Evolutionary conservation across 2,329 filamentous ascomycete species (phyloP).

Genomic region (Orbilia ellipsospora): DNA sequence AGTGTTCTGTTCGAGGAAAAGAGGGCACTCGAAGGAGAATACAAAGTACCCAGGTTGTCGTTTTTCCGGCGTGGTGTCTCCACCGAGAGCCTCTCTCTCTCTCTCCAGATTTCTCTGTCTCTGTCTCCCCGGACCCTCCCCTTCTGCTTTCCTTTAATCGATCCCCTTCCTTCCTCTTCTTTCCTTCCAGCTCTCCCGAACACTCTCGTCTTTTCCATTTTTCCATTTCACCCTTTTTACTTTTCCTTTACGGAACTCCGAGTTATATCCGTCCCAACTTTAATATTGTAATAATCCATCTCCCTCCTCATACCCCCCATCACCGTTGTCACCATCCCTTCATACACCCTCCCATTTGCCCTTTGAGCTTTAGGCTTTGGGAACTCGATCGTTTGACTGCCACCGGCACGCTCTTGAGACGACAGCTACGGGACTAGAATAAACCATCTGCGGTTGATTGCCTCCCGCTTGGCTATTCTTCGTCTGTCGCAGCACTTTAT

Average conservation of each 20-base stretch:
- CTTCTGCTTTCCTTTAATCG: too few species aligned
- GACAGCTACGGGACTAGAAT: too few species aligned
- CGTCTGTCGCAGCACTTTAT: too few species aligned
- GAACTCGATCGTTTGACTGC: background rate
- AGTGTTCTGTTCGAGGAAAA: background rate
- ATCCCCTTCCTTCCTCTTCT: background rate
- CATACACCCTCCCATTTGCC: background rate
- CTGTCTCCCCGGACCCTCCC: too few species aligned
- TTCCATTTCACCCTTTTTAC: conserved; percentile 11
- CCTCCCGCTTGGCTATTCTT: too few species aligned
- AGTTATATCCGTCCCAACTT: conserved; percentile 7
- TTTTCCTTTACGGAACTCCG: background rate
- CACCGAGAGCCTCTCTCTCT: conserved; percentile 22
- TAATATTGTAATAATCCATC: background rate
- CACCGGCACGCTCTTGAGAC: too few species aligned
- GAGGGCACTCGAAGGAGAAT: background rate
- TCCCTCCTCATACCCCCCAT: background rate
- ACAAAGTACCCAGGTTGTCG: background rate
- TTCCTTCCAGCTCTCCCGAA: conserved; percentile 6
- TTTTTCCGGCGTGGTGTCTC: conserved; percentile 18
- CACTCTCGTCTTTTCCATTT: conserved; percentile 4
- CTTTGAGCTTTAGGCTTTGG: background rate
- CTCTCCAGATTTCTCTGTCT: too few species aligned
- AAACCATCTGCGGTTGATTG: too few species aligned
- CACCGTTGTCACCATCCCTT: background rate